Evolutionary conservation across 2,329 filamentous ascomycete genomes (phyloP).

Genomic region (Phoma sp.): DNA sequence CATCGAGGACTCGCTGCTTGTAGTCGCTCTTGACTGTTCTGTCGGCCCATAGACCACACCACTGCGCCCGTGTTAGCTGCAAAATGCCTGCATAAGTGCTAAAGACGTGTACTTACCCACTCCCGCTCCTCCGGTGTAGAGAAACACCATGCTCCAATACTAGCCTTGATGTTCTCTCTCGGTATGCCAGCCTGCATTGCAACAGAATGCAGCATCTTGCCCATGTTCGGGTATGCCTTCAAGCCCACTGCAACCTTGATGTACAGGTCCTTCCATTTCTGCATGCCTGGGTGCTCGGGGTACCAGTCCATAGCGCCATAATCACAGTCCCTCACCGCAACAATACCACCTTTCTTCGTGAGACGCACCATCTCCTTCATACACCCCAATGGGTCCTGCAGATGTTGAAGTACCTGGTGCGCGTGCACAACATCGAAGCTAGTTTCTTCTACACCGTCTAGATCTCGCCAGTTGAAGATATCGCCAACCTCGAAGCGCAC

Average conservation of each 20-base stretch:
- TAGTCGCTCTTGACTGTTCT: slow-evolving; percentile 44
- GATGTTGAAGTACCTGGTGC: slow-evolving; percentile 65
- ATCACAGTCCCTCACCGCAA: slow-evolving; percentile 54
- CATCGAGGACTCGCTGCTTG: slow-evolving; percentile 45
- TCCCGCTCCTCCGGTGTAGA: slow-evolving; percentile 47
- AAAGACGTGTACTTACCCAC: slow-evolving; percentile 20
- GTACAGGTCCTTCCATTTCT: slow-evolving; percentile 46
- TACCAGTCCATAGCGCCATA: slow-evolving; percentile 48
- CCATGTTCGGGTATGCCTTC: slow-evolving; percentile 45
- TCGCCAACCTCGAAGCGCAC: slow-evolving; percentile 50
- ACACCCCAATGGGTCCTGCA: slow-evolving; percentile 58
- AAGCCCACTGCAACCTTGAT: slow-evolving; percentile 40
- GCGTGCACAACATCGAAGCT: slow-evolving; percentile 66
- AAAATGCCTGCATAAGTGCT: neutral
- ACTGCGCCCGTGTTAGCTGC: slow-evolving; percentile 21
- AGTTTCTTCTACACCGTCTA: slow-evolving; percentile 48
- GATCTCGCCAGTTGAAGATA: slow-evolving; percentile 52
- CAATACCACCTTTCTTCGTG: slow-evolving; percentile 59
- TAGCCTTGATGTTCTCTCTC: slow-evolving; percentile 48
- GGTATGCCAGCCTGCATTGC: slow-evolving; percentile 50
- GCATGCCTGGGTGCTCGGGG: slow-evolving; percentile 45
- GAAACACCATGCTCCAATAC: slow-evolving; percentile 52
- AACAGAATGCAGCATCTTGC: slow-evolving; percentile 44
- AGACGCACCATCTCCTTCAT: slow-evolving; percentile 63
- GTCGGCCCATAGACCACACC: slow-evolving; percentile 52